Base-by-base conservation (phyloP, 805 yeast genomes). In the Ogataea wickerhamii region DNA sequence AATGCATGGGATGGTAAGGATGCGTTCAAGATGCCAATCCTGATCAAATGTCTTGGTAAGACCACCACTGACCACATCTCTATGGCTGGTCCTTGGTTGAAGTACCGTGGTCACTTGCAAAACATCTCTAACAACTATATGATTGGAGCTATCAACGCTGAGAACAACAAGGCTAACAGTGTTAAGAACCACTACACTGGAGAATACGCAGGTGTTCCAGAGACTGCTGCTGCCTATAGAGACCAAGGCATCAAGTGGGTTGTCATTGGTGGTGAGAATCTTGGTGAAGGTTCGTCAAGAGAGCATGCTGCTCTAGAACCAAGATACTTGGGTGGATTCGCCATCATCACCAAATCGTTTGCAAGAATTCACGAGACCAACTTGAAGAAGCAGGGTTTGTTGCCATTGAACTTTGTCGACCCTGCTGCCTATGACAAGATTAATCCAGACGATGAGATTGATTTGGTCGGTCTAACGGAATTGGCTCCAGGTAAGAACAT, bases 41-140 rank as follows among this genome's bases (percentile, higher is more conserved):
- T 91, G 72, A 87, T 91, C 71, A 91, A 93, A 76, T 86, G 96
- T 54, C 74, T 82, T 48, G 98, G 97, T 74, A 91, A 91, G 80
- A 89, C 97, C 67, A 91, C 98, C 60, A 91, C 98, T 57, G 98
- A 91, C 75, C 98, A 91, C 74, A 91, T 91, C 61, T 91, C 98
- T 61, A 89, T 87, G 95, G 98, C 98, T 64, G 98, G 98, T 73
- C 97, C 98, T 64, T 91, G 98, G 98, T 85, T 91, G 79, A 91
- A 91, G 76, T 91, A 91, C 91, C 87, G 97, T 78, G 98, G 98
- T 72, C 98, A 91, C 76, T 78, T 91, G 74, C 91, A 88, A 76
- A 91, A 91, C 82, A 93, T 91, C 64, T 88, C 97, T 54, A 88
- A 91, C 80, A 91, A 93, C 79, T 91, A 93, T 75, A 89, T 91